phyloP scores from a whole-genome alignment of 2,329 filamentous ascomycete genomes.

The Teratosphaeria destructans region DNA sequence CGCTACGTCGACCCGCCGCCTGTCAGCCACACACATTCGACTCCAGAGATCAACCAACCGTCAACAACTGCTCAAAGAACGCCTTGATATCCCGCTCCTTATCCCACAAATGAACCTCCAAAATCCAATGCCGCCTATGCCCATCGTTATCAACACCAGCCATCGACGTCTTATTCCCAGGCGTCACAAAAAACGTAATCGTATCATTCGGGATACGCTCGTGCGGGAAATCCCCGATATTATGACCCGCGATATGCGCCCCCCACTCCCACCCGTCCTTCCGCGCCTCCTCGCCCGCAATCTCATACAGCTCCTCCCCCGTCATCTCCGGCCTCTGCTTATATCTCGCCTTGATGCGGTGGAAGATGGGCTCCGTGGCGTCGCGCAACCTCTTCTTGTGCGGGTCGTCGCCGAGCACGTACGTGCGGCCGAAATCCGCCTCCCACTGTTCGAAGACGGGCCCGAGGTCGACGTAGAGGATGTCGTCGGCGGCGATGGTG shows the following conservation, averaged over 20 bases:
- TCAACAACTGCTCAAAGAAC: constrained; percentile 31
- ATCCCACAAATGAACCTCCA: constrained; percentile 34
- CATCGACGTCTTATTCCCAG: constrained; percentile 36
- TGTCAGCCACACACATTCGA: not conserved
- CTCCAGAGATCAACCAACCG: not conserved
- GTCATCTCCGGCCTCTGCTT: constrained; percentile 35
- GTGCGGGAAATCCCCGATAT: constrained; percentile 42
- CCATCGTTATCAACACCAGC: constrained; percentile 30
- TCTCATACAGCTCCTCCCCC: constrained; percentile 38
- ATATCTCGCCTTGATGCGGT: constrained; percentile 33
- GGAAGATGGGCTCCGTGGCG: constrained; percentile 38
- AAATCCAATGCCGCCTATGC: constrained; percentile 38
- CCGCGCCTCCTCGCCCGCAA: constrained; percentile 23
- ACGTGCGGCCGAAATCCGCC: constrained; percentile 45
- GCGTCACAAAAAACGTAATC: constrained; percentile 35
- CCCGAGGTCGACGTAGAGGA: constrained; percentile 42
- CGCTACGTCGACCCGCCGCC: not conserved
- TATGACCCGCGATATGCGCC: constrained; percentile 37
- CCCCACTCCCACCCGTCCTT: constrained; percentile 37
- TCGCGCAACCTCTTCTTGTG: constrained; percentile 37
- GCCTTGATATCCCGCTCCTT: constrained; percentile 29
- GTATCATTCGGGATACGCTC: constrained; percentile 42
- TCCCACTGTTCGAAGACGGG: constrained; percentile 45
- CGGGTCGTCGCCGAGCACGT: constrained; percentile 39
- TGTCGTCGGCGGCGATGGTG: constrained; percentile 38